phyloP scores from a whole-genome alignment of 148 eudicot genomes.

The Rhododendron griersonianum region DNA sequence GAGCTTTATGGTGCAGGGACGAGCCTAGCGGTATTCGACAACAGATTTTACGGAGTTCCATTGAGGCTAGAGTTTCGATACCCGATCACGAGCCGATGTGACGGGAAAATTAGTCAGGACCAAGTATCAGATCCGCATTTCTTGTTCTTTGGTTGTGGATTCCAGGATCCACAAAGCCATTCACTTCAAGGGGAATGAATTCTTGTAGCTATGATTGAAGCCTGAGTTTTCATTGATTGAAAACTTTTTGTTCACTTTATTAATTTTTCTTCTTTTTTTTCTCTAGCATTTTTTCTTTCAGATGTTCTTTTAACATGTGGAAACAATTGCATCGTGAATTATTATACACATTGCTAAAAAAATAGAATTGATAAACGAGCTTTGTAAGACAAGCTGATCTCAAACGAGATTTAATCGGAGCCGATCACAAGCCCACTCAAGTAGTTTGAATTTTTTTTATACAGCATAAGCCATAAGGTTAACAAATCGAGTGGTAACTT shows the following conservation, averaged over 20 bases:
- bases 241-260: neutral
- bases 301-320: neutral
- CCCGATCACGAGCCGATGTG: slow-evolving; percentile 42
- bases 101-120: slow-evolving; percentile 52
- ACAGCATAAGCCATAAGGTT: no score
- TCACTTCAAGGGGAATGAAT: slow-evolving; percentile 20
- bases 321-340: neutral
- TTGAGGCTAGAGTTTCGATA: slow-evolving; percentile 39
- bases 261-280: neutral
- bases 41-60: slow-evolving; percentile 26
- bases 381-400: no score
- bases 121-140: slow-evolving; percentile 36
- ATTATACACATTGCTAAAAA: no score
- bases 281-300: neutral
- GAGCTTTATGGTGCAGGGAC: slow-evolving; percentile 63
- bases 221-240: neutral
- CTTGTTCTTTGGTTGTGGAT: slow-evolving; percentile 36
- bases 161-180: neutral
- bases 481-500: neutral
- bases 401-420: neutral
- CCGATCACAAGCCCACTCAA: no score
- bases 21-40: slow-evolving; percentile 25
- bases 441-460: no score
- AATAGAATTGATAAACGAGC: no score
- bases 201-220: slow-evolving; percentile 27